Evolutionary conservation across 192 early-diverging fungal genomes (phyloP), one percentile per base, ranked within the genome.

Genomic region (Spizellomyces punctatus): DNA sequence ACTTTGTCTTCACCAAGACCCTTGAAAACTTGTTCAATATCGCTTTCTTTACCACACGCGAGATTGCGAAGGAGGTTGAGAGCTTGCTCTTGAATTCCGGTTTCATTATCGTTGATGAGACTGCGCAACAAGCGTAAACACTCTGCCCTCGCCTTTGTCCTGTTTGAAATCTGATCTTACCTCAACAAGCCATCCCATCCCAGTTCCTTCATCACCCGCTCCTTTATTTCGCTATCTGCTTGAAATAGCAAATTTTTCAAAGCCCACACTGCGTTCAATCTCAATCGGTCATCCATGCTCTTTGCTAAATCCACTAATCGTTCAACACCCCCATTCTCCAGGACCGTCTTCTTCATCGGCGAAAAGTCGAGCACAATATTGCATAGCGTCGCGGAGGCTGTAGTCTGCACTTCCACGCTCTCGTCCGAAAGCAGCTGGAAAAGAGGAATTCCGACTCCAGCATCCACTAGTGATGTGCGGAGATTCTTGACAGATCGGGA

Each of bases 281-380:
- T 76, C 16, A 94, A 72, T 27, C 75, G 67, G 45, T 78, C 65
- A 17, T 89, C 82, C 2, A 66, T 69, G 10, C 71, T 46, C 22
- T 58, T 9, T 8, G 86, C 80, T 55, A 91, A 82, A 1, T 82
- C 71, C 0, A 91, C 89, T 67, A 94, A 82, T n/a, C 82, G 81
- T 48, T 89, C 83, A 4, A 95, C 85, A 7, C 88, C 90, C 5
- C 90, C 90, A 10, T 77, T 76, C 22, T 94, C 93, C 68, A 95
- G 78, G 6, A 94, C 84, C 7, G 76, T 85, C 78, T 81, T 74
- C 61, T 83, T 83, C 91, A 94, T 92, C 0, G 94, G 92, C 10
- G 90, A 90, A 61, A 95, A 92, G 57, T 94, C 93, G 19, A 96
- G 71, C 6, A 92, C 90, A 50, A 96, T 83, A 61, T 96, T 96